Evolutionary conservation across 2,329 filamentous ascomycete genomes (phyloP).

Genomic region (Mycogone perniciosa): DNA sequence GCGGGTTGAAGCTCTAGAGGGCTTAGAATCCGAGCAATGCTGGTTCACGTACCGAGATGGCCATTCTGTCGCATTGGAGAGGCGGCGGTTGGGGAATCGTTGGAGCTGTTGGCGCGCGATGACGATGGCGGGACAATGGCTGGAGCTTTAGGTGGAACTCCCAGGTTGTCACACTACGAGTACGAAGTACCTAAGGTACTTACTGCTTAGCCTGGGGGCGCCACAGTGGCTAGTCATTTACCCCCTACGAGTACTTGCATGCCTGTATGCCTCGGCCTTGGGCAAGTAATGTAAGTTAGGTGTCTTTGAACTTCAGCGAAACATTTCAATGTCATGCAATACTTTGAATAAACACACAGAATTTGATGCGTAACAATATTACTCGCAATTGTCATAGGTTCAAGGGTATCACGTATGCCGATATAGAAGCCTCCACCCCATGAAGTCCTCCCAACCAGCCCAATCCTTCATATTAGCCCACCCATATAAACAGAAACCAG

Average conservation of each 20-base stretch:
- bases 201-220: neutral
- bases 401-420: constrained; percentile 26
- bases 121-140: constrained; percentile 25
- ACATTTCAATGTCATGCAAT: too few species aligned
- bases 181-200: too few species aligned
- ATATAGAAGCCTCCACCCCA: constrained; percentile 18
- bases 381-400: constrained; percentile 11
- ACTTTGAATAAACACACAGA: too few species aligned
- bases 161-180: neutral
- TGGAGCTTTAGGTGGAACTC: neutral
- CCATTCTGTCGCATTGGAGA: constrained; percentile 27
- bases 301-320: neutral
- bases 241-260: too few species aligned
- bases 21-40: neutral
- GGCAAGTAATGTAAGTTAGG: neutral
- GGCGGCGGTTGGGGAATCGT: constrained; percentile 8
- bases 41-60: constrained; percentile 26
- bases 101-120: constrained; percentile 20
- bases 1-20: neutral
- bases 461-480: constrained; percentile 6
- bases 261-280: too few species aligned
- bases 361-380: neutral
- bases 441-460: neutral
- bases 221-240: constrained; percentile 20
- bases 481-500: neutral